Evolutionary conservation across 2,329 filamentous ascomycete species (phyloP).

Genomic region (Xylaria sp.): DNA sequence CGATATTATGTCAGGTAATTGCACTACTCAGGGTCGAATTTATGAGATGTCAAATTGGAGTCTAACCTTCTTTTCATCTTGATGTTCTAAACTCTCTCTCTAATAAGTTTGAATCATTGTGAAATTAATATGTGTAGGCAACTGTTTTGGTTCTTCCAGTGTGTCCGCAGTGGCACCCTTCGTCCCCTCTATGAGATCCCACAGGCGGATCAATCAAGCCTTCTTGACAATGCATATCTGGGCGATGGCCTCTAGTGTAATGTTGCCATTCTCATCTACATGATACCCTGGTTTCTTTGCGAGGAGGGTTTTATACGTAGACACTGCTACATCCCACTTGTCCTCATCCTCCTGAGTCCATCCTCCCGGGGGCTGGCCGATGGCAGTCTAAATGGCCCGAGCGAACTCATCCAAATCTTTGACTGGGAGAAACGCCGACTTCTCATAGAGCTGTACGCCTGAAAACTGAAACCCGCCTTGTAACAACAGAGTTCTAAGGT

Average conservation of each 20-base stretch:
- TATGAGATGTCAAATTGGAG: too few relatives aligned
- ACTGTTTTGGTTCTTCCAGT: not conserved
- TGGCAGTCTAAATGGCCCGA: slow-evolving; percentile 38
- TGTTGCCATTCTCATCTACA: slow-evolving; percentile 21
- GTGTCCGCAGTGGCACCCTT: slow-evolving; percentile 1
- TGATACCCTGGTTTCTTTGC: slow-evolving; percentile 32
- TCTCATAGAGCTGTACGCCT: slow-evolving; percentile 34
- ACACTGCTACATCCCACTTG: slow-evolving; percentile 37
- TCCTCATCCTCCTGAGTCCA: slow-evolving; percentile 41
- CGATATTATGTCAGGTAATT: too few relatives aligned
- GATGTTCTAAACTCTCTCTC: too few relatives aligned
- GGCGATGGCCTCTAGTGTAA: slow-evolving; percentile 23
- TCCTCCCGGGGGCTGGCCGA: slow-evolving; percentile 36
- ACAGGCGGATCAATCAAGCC: not conserved
- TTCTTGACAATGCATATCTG: slow-evolving; percentile 26
- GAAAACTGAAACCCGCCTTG: slow-evolving; percentile 34
- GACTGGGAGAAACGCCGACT: slow-evolving; percentile 36
- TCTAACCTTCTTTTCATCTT: too few relatives aligned
- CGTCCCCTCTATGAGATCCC: not conserved
- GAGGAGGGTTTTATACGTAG: slow-evolving; percentile 39
- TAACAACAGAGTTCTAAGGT: slow-evolving; percentile 26
- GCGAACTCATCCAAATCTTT: slow-evolving; percentile 36
- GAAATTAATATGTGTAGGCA: too few relatives aligned
- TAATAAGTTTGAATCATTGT: too few relatives aligned
- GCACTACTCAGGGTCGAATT: too few relatives aligned